Percentiles rank a stretch among this genome's conserved stretches.
phyloP scores from a whole-genome alignment of 2,329 filamentous ascomycete species.

The Colletotrichum liaoningense region DNA sequence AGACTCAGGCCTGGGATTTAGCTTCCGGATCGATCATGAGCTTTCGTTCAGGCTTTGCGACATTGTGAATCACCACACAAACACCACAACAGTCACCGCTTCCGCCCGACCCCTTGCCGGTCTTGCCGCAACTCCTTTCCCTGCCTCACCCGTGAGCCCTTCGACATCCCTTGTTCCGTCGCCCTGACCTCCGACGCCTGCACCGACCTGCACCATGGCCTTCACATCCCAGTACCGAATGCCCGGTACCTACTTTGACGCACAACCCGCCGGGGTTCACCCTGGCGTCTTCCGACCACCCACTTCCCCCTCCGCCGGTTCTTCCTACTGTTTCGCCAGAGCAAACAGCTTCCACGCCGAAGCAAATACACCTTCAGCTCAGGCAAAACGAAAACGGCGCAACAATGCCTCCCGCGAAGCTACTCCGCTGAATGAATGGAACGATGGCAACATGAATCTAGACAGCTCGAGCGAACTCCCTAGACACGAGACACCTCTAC shows the following conservation, averaged over 20 bases:
- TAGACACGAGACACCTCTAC: conserved; percentile 13
- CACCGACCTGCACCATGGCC: conserved; percentile 39
- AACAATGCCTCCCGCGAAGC: conserved; percentile 41
- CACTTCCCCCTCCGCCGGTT: conserved; percentile 43
- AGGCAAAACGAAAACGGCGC: conserved; percentile 61
- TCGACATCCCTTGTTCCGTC: background rate
- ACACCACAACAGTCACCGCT: background rate
- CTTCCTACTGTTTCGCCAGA: conserved; percentile 45
- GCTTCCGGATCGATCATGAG: conserved; percentile 17
- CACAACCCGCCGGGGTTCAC: conserved; percentile 48
- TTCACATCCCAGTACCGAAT: conserved; percentile 47
- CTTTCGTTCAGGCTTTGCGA: conserved; percentile 24
- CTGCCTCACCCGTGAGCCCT: background rate
- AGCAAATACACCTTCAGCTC: conserved; percentile 43
- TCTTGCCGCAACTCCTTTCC: background rate
- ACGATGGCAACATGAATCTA: conserved; percentile 41
- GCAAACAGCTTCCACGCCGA: conserved; percentile 54
- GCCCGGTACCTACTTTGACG: conserved; percentile 49
- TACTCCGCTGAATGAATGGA: conserved; percentile 48
- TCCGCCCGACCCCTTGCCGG: background rate
- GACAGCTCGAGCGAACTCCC: conserved; percentile 42
- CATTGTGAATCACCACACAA: conserved; percentile 25
- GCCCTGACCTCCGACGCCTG: background rate
- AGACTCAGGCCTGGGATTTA: conserved; percentile 3
- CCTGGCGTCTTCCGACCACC: conserved; percentile 61